Evolutionary conservation across 768 basidiomycete genomes (phyloP), one percentile per base, ranked within the genome.

Genomic region (Phanerochaete carnosa): DNA sequence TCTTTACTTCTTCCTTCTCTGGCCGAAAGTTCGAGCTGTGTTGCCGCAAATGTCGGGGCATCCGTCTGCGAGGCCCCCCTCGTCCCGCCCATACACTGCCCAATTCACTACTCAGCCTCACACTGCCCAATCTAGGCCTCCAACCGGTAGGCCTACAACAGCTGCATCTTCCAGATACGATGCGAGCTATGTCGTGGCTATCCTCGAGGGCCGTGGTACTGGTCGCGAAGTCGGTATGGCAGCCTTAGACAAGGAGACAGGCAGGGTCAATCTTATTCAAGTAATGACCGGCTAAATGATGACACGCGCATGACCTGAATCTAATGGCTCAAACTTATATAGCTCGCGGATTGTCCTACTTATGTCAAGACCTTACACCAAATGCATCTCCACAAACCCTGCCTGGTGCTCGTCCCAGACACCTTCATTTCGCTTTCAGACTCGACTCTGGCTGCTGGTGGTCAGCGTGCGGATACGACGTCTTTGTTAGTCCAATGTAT

Each of bases 351-450:
- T 69, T 89, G 89, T 60, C 86, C 91, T 58, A 94, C 94, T 15
- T 95, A 94, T 64, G 87, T 93, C 61, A 94, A 94, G 72, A 91
- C 92, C 0, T 73, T 94, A 22, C 90, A 94, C 68, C 92, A 94
- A 63, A 86, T 94, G 84, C 86, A 91, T 66, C 71, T 92, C 11
- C 88, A 94, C 64, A 77, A 75, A 4, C 94, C 94, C 0, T 78
- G 73, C 12, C 76, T 88, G 25, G 79, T 96, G 37, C 78, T 96
- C 19, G 84, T 95, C 23, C 93, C 93, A 1, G 92, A 95, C 69
- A 94, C 89, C 0, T 92, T 89, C 69, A 67, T 92, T 35, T 83
- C 87, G 16, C 67, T 80, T 0, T 70, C 79, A n/a, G 88, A 88
- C 66, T 73, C 74, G 8, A 75, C 80, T 1, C 64, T 79, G 23